Conservation (phyloP, 768 basidiomycete species). For the Harrya chromipes region DNA sequence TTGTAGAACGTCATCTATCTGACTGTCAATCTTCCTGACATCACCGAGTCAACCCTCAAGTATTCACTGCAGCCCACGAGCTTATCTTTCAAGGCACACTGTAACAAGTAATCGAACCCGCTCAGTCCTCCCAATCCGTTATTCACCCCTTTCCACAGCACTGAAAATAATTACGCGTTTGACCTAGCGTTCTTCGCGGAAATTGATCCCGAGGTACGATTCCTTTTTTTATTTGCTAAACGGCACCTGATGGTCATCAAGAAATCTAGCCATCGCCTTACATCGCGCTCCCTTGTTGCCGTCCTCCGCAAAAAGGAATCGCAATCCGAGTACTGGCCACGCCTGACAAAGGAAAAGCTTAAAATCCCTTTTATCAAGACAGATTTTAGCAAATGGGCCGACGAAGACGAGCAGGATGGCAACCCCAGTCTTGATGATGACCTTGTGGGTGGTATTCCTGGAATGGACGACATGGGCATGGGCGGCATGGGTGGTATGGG, state of each 20-base stretch:
- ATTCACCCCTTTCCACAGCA: constrained; percentile 20
- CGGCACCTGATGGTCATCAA: constrained; percentile 8
- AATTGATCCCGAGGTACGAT: constrained; percentile 66
- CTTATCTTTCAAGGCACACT: constrained; percentile 62
- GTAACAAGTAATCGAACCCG: constrained; percentile 50
- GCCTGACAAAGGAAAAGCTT: constrained; percentile 85
- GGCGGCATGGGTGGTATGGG: constrained; percentile 42
- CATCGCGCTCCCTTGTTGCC: constrained; percentile 63
- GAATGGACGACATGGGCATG: constrained; percentile 34
- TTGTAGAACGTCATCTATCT: constrained; percentile 80
- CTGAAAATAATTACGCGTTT: constrained; percentile 69
- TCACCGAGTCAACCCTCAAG: constrained; percentile 53
- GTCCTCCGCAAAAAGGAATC: constrained; percentile 79
- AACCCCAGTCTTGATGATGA: constrained; percentile 41
- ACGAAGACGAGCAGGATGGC: constrained; percentile 94
- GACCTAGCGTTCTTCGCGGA: constrained; percentile 72
- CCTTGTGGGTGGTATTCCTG: constrained; percentile 34
- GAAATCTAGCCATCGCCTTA: constrained; percentile 47
- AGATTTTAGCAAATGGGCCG: constrained; percentile 93
- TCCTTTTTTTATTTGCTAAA: not conserved
- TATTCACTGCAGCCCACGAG: constrained; percentile 55
- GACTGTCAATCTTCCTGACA: constrained; percentile 81
- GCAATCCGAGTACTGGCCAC: constrained; percentile 84
- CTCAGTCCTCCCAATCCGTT: not conserved
- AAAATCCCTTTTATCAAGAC: constrained; percentile 86